Base-by-base conservation (phyloP, 768 basidiomycete species). In the Podaxis rugospora region DNA sequence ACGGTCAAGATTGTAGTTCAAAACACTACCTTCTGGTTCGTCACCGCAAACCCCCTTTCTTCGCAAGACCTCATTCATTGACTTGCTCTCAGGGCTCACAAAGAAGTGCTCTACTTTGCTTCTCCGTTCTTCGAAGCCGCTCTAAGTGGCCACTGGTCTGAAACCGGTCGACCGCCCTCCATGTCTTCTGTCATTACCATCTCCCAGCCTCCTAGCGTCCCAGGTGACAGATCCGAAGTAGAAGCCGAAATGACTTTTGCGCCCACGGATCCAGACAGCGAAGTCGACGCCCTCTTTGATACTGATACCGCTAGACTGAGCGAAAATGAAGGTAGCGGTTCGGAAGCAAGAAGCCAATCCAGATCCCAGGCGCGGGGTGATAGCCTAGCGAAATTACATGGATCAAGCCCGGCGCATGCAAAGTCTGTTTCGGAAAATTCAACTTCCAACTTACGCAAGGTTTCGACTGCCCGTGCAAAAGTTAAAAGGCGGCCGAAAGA, bases 111-210 rank as follows among this genome's bases (percentile, higher is more conserved):
- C 5, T 90, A 88, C 74, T 96, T 94, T 69, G 90, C 93, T 3
- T 95, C 93, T n/a, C 92, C 94, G 0, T 96, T 96, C 79, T 96
- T 96, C 71, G 89, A 95, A 72, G 92, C 92, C 16, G 88, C 93
- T 7, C 77, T 96, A 51, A 92, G 92, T 66, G 94, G 94, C 6
- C 85, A 91, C 68, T 96, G 94, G 94, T 90, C 90, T 11, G 94
- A 96, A 75, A 95, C 89, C 5, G 89, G 87, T 36, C 81, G 90
- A 40, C 90, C 88, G 18, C 83, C 78, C 23, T 92, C 89, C 59
- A 85, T 89, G 79, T 91, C 88, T 25, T 92, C 91, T 52, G 80
- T 92, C 35, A 89, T 93, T 68, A 93, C 92, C 21, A 90, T 94
- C 55, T 89, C 90, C 2, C 89, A 92, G 66, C 86, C 88, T 0